Base-by-base conservation (phyloP, 1,284 basidiomycete species). In the Tylopilus sp. region DNA sequence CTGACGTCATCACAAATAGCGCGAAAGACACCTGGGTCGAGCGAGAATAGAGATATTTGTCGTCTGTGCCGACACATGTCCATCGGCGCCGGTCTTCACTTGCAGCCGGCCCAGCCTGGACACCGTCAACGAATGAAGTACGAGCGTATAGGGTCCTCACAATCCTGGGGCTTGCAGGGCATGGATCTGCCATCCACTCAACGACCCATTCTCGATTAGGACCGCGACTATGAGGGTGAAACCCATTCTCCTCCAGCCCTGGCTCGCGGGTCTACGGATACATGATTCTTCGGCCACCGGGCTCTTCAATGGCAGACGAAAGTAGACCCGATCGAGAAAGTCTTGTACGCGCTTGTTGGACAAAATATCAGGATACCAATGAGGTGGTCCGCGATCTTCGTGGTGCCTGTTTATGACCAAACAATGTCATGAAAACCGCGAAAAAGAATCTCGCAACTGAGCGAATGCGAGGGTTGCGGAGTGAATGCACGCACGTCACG, bases 291-390 rank as follows among this genome's bases (percentile, higher is more conserved):
- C 16, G 7, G 10, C 26, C 30, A 12, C 35, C n/a, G 48, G n/a
- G 26, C 8, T 25, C 25, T 26, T 29, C 1, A 39, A 37, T 5
- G 50, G 30, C 2, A 54, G 54, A 12, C 54, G 36, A 46, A 56
- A 58, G 41, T 68, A 61, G 4, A 72, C 54, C 0, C 58, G 51
- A 34, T 77, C 69, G 28, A 90, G 54, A 61, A 89, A 89, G 0
- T 57, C 53, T 48, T 77, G 70, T 3, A 87, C 81, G 28, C 68
- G 65, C 3, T 74, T 64, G 53, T 82, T 85, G 34, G 71, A 66
- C 46, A 92, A 74, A 8, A 89, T 68, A 3, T 71, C 64, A 3
- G 75, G 66, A 61, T 86, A 92, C 83, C 86, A 92, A 61, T 92
- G 89, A 0, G 72, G 74, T 53, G 78, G 59, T 2, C 76, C 77